phyloP scores from a whole-genome alignment of 768 basidiomycete genomes.

The Gymnopilus dilepis region DNA sequence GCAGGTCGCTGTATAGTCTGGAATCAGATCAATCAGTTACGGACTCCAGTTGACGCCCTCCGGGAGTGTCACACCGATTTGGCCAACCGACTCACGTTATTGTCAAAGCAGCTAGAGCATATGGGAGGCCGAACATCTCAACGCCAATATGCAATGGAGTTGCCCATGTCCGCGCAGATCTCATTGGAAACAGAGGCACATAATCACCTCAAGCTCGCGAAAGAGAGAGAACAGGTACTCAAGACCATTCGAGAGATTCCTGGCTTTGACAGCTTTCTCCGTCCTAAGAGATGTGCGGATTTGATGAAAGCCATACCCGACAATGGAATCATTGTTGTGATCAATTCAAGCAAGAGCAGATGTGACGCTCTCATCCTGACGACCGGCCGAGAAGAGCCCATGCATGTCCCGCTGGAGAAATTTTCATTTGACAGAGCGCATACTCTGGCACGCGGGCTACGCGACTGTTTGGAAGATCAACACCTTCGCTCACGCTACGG shows the following conservation, averaged over 20 bases:
- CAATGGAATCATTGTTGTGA: not conserved
- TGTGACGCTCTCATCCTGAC: conserved; percentile 11
- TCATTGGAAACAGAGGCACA: not conserved
- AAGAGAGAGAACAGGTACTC: not conserved
- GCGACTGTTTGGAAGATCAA: not conserved
- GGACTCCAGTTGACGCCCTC: conserved; percentile 12
- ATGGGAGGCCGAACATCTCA: not conserved
- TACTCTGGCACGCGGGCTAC: not conserved
- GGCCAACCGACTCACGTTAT: not conserved
- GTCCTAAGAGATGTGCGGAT: not conserved
- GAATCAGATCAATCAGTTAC: conserved; percentile 19
- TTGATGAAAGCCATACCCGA: not conserved
- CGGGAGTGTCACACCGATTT: not conserved
- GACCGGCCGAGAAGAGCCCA: conserved; percentile 14
- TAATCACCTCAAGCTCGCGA: not conserved
- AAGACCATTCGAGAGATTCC: conserved; percentile 16
- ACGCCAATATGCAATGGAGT: not conserved
- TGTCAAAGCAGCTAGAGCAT: conserved; percentile 8
- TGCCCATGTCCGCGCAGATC: not conserved
- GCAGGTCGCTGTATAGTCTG: conserved; percentile 21
- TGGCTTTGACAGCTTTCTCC: conserved; percentile 25
- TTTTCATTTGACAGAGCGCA: not conserved
- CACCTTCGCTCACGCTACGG: not conserved
- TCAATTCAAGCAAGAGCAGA: not conserved
- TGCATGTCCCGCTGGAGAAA: conserved; percentile 2